Evolutionary conservation across 768 basidiomycete species (phyloP), one percentile per base, ranked within the genome.

Genomic region (Thelephora ganbajun): DNA sequence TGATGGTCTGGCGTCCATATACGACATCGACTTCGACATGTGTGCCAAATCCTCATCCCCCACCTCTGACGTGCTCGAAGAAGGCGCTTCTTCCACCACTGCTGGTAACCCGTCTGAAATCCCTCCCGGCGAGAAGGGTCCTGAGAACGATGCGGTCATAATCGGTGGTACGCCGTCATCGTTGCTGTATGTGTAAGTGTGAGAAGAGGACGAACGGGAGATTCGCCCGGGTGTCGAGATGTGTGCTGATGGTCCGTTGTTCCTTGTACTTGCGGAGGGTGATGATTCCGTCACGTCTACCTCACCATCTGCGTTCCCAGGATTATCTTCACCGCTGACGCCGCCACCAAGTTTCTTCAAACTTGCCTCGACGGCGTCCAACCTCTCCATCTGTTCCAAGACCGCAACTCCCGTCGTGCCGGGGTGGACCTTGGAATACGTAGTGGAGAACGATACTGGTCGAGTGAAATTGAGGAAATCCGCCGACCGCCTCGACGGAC

Each of bases 361-460:
- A 52, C 83, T 78, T 6, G 84, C 83, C 53, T 89, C 85, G 14
- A 85, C 84, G 13, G 77, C 81, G 58, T 92, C 89, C 42, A 92
- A 63, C 42, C 84, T 77, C 58, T 92, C 89, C 53, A 92, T 70
- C 54, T 90, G 87, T 56, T 87, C 84, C 34, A 92, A 70, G 43
- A 91, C 80, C 9, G 79, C 82, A 20, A 91, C 87, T 11, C 89
- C 89, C 0, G 86, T 90, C 23, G 86, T 88, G 34, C 83, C 85
- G 42, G 86, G 86, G 57, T 87, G 83, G 33, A 89, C 80, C 43
- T 79, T 75, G 57, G 83, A 77, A 62, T 85, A 84, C 63, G 88
- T 89, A n/a, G 80, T 74, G 11, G 80, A 78, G 60, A 90, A 87
- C 3, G 86, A 83, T 12, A 90, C 81, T 0, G 88, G 87, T 33